These are phyloP conservation scores for Talaromyces stipitatus DNA, from an alignment of 495 filamentous ascomycete species.

Conservation along the genomic window DNA sequence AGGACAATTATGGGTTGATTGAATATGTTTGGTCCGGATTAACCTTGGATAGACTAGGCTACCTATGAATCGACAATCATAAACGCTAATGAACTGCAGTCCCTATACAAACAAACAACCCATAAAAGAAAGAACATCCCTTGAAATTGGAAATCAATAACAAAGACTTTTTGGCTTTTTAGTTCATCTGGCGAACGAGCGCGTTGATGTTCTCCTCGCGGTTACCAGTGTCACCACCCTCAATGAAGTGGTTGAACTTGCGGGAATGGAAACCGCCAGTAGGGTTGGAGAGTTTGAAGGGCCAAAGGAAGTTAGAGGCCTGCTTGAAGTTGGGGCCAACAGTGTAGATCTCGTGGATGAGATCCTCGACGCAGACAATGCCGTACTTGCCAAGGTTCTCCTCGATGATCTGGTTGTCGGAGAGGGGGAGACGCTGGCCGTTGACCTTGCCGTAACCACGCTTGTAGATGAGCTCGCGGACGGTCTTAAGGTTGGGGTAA, in stretches of 20 bases:
- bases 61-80: conserved; percentile 29
- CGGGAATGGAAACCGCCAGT: conserved; percentile 89
- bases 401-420: conserved; percentile 97
- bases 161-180: conserved; percentile 28
- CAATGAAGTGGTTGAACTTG: conserved; percentile 99
- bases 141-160: conserved; percentile 14
- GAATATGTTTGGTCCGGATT: conserved; percentile 7
- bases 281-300: conserved; percentile 98
- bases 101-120: conserved; percentile 29
- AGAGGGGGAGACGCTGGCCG: conserved; percentile 91
- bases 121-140: conserved; percentile 14
- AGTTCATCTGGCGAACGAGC: conserved; percentile 98
- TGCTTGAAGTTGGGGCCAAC: conserved; percentile 99
- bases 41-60: conserved; percentile 6
- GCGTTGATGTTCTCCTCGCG: conserved; percentile 97
- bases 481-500: conserved; percentile 97
- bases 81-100: conserved; percentile 28
- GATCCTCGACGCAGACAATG: conserved; percentile 98
- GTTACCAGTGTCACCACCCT: conserved; percentile 98
- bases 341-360: conserved; percentile 98
- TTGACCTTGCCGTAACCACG: conserved; percentile 96
- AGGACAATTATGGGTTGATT: conserved; percentile 1
- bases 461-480: conserved; percentile 99
- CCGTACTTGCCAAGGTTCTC: conserved; percentile 92
- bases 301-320: conserved; percentile 99